These are phyloP conservation scores for Mallotus japonicus DNA, from an alignment of 441 rosid genomes.

Conservation along the genomic window DNA sequence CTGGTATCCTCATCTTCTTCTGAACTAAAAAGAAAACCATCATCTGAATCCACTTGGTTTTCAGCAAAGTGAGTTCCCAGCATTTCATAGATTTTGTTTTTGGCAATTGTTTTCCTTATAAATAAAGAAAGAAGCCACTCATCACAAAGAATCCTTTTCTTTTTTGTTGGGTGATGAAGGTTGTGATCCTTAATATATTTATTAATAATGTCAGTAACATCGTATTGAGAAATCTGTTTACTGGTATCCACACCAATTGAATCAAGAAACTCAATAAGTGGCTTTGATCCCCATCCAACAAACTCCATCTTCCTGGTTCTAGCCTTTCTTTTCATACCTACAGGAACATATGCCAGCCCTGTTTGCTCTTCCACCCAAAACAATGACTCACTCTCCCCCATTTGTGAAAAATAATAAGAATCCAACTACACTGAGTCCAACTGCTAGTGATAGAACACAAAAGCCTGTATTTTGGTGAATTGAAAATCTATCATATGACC, in stretches of 20 bases:
- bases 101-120: constrained; percentile 43
- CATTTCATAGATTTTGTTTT: constrained; percentile 36
- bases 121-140: constrained; percentile 42
- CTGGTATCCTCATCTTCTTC: constrained; percentile 38
- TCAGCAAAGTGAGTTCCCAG: constrained; percentile 46
- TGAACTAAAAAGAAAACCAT: constrained; percentile 35
- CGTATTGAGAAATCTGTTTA: constrained; percentile 36
- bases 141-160: constrained; percentile 51
- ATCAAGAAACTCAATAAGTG: constrained; percentile 43
- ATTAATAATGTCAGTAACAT: constrained; percentile 35
- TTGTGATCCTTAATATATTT: constrained; percentile 40
- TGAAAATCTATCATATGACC: neutral
- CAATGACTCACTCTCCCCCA: constrained; percentile 23
- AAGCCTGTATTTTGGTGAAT: neutral
- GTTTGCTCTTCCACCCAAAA: constrained; percentile 51
- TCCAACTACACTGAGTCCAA: neutral
- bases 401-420: neutral
- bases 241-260: constrained; percentile 40
- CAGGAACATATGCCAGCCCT: constrained; percentile 19
- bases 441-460: neutral
- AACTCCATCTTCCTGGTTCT: constrained; percentile 45
- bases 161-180: constrained; percentile 41
- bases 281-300: constrained; percentile 53
- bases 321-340: constrained; percentile 44
- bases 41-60: constrained; percentile 26